Evolutionary conservation across 495 filamentous ascomycete species (phyloP).

Genomic region (Oleoguttula mirabilis): DNA sequence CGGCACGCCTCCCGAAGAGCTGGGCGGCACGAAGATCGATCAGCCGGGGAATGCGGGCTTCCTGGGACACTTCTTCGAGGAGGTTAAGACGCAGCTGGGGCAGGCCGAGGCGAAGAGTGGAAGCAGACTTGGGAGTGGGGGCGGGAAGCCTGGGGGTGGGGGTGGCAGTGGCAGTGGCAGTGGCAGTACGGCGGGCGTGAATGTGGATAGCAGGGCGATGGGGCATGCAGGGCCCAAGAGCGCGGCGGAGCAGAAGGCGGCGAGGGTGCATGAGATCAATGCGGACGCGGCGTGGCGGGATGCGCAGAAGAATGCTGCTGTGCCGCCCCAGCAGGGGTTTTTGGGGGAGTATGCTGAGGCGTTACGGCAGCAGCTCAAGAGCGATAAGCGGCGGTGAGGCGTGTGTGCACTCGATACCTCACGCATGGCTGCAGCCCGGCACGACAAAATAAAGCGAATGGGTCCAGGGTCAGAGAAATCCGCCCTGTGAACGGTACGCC

Average conservation of each 20-base stretch:
- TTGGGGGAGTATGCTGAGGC: conserved; percentile 12
- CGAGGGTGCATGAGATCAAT: conserved; percentile 6
- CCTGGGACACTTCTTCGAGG: conserved; percentile 25
- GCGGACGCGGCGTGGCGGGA: conserved; percentile 16
- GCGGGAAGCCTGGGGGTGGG: not conserved
- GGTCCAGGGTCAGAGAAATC: no score
- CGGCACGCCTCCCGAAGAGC: conserved; percentile 27
- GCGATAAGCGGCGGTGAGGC: not conserved
- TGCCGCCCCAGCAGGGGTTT: conserved; percentile 6
- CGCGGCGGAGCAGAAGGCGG: not conserved
- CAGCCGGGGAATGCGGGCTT: conserved; percentile 7
- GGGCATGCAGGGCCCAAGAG: not conserved
- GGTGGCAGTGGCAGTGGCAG: no score
- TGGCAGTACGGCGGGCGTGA: conserved; percentile 1
- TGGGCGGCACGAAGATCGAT: conserved; percentile 29
- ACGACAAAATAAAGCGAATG: no score
- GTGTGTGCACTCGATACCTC: no score
- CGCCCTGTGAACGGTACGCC: no score
- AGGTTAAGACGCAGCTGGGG: conserved; percentile 22
- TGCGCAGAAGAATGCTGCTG: not conserved
- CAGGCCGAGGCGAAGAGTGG: conserved; percentile 7
- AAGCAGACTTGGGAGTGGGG: not conserved
- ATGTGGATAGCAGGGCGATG: conserved; percentile 7
- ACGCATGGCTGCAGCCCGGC: no score
- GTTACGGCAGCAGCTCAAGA: conserved; percentile 11